Base-by-base conservation (phyloP, 2,329 filamentous ascomycete genomes). In the Kalmusia sp. region DNA sequence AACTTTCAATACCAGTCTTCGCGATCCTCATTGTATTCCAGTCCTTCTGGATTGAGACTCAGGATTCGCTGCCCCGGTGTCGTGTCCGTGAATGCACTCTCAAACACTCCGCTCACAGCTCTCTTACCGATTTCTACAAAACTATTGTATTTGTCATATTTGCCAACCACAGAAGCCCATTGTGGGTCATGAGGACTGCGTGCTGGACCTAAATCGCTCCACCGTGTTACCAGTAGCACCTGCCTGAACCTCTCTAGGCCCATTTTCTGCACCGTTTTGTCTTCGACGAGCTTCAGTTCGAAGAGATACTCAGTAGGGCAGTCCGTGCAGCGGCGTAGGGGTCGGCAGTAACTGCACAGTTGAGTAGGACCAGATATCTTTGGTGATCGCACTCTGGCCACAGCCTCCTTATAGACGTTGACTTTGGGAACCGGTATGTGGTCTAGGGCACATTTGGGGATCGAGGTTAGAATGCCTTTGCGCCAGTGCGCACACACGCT, bases 261-360 rank as follows among this genome's bases (percentile, higher is more conserved):
- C 67, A 60, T 82, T 75, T 24, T 65, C 28, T 63, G 61, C 6
- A 67, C 63, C 1, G 51, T 68, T 40, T 73, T 78, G 56, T 87
- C 84, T 67, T 88, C 85, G 2, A 80, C 75, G 53, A 87, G 73
- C 55, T 83, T 84, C 6, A 87, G 67, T 65, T 87, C 84, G 41
- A 87, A 76, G 9, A 87, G 71, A 55, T 87, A 87, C 63, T 88
- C 85, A 0, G 83, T 83, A 1, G 85, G 84, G 66, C 85, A 88
- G 48, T 84, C 79, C 0, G 84, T 83, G 67, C 85, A 88, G 27
- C 85, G 75, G 3, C 85, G 77, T 76, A 86, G 85, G 3, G 84
- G 84, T 6, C 80, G 75, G 64, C 85, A 88, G 14, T 77, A 71
- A 1, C 77, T 76, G 63, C 85, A 88, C 6, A 84, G 76, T 9